Evolutionary conservation across 2,329 filamentous ascomycete species (phyloP).

Genomic region (Sporothrix inflata): DNA sequence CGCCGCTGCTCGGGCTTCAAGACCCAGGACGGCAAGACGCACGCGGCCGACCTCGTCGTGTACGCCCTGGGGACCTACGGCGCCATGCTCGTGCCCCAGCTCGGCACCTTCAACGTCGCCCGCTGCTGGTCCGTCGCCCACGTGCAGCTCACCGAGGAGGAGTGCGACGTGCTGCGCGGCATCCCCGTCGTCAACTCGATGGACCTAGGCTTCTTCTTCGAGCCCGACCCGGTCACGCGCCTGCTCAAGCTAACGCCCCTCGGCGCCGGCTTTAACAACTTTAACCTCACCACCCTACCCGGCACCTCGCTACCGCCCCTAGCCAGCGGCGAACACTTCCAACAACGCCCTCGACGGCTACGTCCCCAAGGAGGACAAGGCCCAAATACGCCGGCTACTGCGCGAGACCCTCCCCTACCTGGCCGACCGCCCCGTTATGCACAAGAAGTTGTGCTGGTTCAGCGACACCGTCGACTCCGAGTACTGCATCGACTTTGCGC

Average conservation of each 20-base stretch:
- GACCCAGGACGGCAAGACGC: neutral
- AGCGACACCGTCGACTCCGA: constrained; percentile 64
- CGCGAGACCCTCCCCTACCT: constrained; percentile 56
- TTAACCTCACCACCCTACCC: too few relatives aligned
- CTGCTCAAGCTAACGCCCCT: constrained; percentile 64
- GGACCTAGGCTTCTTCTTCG: too few relatives aligned
- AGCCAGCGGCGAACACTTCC: neutral
- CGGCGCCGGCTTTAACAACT: constrained; percentile 60
- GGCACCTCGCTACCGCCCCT: neutral
- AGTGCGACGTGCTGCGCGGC: constrained; percentile 56
- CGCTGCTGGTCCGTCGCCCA: constrained; percentile 53
- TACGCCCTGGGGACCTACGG: neutral
- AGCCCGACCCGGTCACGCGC: constrained; percentile 58
- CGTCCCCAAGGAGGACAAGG: constrained; percentile 50
- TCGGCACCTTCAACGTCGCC: constrained; percentile 8
- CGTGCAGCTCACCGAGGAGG: constrained; percentile 57
- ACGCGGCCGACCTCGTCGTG: neutral
- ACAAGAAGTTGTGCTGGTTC: constrained; percentile 63
- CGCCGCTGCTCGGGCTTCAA: constrained; percentile 12
- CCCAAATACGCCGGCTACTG: constrained; percentile 54
- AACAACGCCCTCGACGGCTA: neutral
- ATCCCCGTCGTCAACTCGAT: constrained; percentile 64
- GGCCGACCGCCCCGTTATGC: constrained; percentile 57
- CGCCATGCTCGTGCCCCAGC: neutral
- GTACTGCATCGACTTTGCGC: constrained; percentile 63